phyloP scores from a whole-genome alignment of 75 land plant genomes.

The Selaginella moellendorffii region DNA sequence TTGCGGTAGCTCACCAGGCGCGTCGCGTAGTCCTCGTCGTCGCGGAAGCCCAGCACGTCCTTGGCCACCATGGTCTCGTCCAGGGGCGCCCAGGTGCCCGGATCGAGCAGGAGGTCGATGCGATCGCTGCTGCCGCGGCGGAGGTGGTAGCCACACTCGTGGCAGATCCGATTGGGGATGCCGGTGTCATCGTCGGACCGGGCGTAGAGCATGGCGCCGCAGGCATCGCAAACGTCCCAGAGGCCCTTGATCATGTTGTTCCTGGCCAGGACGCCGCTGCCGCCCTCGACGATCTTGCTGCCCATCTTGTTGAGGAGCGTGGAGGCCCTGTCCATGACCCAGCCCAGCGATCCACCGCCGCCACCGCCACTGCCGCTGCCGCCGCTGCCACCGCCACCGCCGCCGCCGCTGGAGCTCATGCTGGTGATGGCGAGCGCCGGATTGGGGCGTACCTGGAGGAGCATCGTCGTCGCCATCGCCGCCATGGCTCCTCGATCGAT shows the following conservation, averaged over 20 bases:
- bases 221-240: not conserved
- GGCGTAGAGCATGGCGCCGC: not conserved
- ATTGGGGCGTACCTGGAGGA: too few relatives aligned
- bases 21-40: not conserved
- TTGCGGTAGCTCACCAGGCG: not conserved
- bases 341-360: not conserved
- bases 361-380: too few relatives aligned
- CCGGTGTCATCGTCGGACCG: not conserved
- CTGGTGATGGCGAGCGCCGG: too few relatives aligned
- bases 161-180: not conserved
- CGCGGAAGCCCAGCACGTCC: constrained; percentile 2
- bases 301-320: not conserved
- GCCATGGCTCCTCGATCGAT: too few relatives aligned
- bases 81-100: constrained; percentile 12
- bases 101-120: constrained; percentile 10
- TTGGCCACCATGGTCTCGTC: constrained; percentile 14
- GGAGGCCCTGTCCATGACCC: not conserved
- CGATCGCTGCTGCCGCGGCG: constrained; percentile 2
- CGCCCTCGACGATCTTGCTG: not conserved
- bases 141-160: not conserved
- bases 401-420: too few relatives aligned
- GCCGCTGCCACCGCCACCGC: too few relatives aligned
- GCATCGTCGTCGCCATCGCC: too few relatives aligned
- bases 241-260: not conserved
- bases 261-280: not conserved